Percentiles rank a stretch among this genome's conserved stretches.
These are phyloP conservation scores for Pulveroboletus sp. DNA, from an alignment of 768 basidiomycete species.

Conservation along the genomic window DNA sequence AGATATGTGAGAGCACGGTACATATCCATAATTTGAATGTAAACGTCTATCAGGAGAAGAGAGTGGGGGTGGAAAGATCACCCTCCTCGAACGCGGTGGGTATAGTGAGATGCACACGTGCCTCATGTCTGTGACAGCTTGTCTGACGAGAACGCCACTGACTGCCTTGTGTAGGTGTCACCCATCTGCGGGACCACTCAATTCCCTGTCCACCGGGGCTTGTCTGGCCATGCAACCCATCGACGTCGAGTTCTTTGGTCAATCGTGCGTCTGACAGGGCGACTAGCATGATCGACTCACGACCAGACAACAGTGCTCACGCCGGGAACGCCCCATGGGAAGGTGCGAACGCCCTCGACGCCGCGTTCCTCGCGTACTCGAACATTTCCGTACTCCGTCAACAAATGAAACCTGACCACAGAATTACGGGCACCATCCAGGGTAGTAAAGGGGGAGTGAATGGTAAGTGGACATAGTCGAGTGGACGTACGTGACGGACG, in stretches of 20 bases:
- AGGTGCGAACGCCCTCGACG: slow-evolving; percentile 82
- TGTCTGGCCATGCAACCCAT: slow-evolving; percentile 63
- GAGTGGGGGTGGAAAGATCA: slow-evolving; percentile 70
- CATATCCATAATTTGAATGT: not conserved
- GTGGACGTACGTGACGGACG: no score
- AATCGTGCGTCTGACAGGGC: slow-evolving; percentile 44
- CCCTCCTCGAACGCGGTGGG: slow-evolving; percentile 67
- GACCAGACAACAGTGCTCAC: slow-evolving; percentile 50
- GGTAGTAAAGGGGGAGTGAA: slow-evolving; percentile 68
- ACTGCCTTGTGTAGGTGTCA: slow-evolving; percentile 54
- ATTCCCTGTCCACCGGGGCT: slow-evolving; percentile 47
- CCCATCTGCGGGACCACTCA: slow-evolving; percentile 51
- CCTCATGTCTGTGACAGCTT: slow-evolving; percentile 49
- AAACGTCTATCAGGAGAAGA: slow-evolving; percentile 58
- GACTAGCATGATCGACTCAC: slow-evolving; percentile 1
- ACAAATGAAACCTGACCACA: slow-evolving; percentile 78
- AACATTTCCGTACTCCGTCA: slow-evolving; percentile 77
- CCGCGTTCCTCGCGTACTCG: slow-evolving; percentile 80
- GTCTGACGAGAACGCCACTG: slow-evolving; percentile 11
- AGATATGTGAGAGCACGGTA: not conserved
- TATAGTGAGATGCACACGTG: slow-evolving; percentile 81
- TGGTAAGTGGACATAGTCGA: slow-evolving; percentile 37
- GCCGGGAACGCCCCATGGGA: slow-evolving; percentile 84
- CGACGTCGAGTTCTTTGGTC: slow-evolving; percentile 69
- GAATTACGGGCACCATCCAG: slow-evolving; percentile 72